Evolutionary conservation across 1,284 basidiomycete species (phyloP), one percentile per base, ranked within the genome.

Genomic region (Apiotrichum porosum): DNA sequence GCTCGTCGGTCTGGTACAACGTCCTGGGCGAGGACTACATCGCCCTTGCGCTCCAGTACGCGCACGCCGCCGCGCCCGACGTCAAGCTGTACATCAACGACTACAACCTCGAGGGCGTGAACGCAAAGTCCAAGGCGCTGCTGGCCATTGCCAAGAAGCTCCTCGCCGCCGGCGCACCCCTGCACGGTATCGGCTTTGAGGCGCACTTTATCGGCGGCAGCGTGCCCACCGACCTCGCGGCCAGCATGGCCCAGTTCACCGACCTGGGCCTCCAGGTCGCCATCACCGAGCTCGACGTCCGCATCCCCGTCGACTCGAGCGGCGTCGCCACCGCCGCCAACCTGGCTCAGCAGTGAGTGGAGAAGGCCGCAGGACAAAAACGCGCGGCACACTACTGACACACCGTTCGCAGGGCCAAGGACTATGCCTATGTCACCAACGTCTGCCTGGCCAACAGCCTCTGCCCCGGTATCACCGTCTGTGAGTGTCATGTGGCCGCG

Each of bases 81-180:
- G 54, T 67, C 57, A 67, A 65, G 47, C 55, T 65, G 18, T 64
- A 60, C 46, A 62, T 65, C 52, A 65, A 65, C 57, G 63, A 65
- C 41, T 63, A 65, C 61, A 64, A 68, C 56, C 63, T 68, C 41
- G 65, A 68, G 32, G 53, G 63, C 42, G 61, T 60, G 47, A 56
- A 58, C 52, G 13, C 37, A 13, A 68, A 68, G 51, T 61, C 62
- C 6, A 40, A 38, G 8, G 54, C 61, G 0, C 42, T 59, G 15
- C 52, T 50, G n/a, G 34, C 21, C 9, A 46, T 65, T 30, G 61
- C 58, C 12, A 47, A 56, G 28, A 48, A 49, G 3, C 47, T 68
- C 22, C 50, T 59, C 12, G 54, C 32, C 32, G 37, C 57, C 13
- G 58, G 58, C 22, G 47, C 46, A 6, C 65, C 63, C 13, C 44